Evolutionary conservation across 768 basidiomycete species (phyloP).

Genomic region (Termitomyces sp.): DNA sequence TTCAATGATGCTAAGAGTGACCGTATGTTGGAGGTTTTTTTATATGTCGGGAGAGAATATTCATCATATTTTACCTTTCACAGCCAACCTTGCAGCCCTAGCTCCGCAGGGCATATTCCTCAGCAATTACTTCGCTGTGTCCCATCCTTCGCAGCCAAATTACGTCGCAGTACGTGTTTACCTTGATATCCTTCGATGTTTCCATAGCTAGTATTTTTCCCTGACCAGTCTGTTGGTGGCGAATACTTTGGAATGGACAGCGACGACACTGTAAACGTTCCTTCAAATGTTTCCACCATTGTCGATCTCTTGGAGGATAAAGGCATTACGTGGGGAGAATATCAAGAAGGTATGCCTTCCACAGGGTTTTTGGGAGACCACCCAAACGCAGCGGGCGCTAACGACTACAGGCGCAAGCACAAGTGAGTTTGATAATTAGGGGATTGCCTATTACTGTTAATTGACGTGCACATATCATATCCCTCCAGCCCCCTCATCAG

Average conservation of each 20-base stretch:
- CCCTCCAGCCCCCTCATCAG: conserved; percentile 40
- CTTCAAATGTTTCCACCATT: conserved; percentile 51
- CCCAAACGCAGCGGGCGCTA: conserved; percentile 6
- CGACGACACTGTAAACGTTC: conserved; percentile 38
- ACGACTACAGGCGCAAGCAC: conserved; percentile 31
- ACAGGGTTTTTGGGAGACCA: conserved; percentile 47
- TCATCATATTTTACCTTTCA: neutral
- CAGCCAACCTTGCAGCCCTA: conserved; percentile 1
- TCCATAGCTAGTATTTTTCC: neutral
- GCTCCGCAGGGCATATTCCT: neutral
- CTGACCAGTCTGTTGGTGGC: conserved; percentile 13
- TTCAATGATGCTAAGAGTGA: neutral
- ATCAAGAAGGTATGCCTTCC: conserved; percentile 57
- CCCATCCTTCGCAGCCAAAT: conserved; percentile 66
- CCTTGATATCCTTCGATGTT: conserved; percentile 6
- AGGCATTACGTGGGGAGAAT: conserved; percentile 57
- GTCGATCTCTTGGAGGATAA: conserved; percentile 62
- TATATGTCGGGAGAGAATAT: neutral
- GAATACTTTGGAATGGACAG: conserved; percentile 36
- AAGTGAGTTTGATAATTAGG: conserved; percentile 18
- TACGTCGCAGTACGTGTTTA: conserved; percentile 35
- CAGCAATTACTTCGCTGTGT: conserved; percentile 44
- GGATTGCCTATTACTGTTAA: too few relatives aligned
- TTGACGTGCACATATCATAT: too few relatives aligned
- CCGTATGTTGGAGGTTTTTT: neutral